phyloP scores from a whole-genome alignment of 192 early-diverging fungal genomes.

The Pecoramyces ruminantium region DNA sequence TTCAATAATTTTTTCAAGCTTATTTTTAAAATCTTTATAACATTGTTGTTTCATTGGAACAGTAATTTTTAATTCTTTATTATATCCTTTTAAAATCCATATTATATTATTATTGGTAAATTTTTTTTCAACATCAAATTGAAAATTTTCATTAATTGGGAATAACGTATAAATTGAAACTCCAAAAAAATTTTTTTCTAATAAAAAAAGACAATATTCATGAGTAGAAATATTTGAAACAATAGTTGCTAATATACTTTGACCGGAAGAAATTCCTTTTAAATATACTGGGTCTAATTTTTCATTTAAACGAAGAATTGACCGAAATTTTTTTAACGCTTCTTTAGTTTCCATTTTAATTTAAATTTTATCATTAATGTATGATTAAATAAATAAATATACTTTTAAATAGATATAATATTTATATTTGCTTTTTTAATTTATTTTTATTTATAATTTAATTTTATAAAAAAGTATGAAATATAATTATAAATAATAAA shows the following conservation, averaged over 20 bases:
- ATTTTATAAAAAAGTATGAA: too few species aligned
- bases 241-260: background rate
- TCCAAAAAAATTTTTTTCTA: background rate
- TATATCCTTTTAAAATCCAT: background rate
- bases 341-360: background rate
- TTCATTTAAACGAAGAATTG: background rate
- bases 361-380: too few species aligned
- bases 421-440: too few species aligned
- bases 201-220: background rate
- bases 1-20: background rate
- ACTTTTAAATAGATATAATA: too few species aligned
- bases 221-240: background rate
- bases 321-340: background rate
- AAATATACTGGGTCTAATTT: background rate
- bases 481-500: too few species aligned
- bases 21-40: background rate
- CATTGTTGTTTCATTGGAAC: background rate
- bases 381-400: too few species aligned
- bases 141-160: background rate
- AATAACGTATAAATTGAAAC: background rate
- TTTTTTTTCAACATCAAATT: background rate
- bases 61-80: background rate
- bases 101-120: background rate
- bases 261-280: background rate
- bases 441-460: too few species aligned